phyloP scores from a whole-genome alignment of 306 rosid species.

The Dryas octopetala region DNA sequence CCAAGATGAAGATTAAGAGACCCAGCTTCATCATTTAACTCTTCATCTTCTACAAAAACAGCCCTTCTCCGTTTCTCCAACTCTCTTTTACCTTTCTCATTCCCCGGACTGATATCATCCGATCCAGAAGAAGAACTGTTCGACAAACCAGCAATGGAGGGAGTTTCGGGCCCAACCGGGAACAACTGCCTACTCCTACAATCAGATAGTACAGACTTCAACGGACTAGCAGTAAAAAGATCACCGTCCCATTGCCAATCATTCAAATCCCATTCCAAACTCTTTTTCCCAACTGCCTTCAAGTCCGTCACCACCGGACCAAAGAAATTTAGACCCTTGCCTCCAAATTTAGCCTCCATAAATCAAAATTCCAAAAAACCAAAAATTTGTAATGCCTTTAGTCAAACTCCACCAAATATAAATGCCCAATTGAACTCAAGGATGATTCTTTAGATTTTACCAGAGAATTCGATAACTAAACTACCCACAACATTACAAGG shows the following conservation, averaged over 20 bases:
- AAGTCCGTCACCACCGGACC: slow-evolving; percentile 49
- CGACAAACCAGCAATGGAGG: slow-evolving; percentile 51
- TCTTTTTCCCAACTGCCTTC: slow-evolving; percentile 54
- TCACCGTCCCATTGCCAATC: slow-evolving; percentile 87
- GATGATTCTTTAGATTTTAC: background rate
- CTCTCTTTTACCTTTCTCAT: slow-evolving; percentile 56
- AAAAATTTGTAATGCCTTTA: background rate
- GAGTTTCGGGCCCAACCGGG: slow-evolving; percentile 55
- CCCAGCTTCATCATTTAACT: slow-evolving; percentile 53
- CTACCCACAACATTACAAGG: background rate
- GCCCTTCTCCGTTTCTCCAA: slow-evolving; percentile 72
- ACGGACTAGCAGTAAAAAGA: slow-evolving; percentile 64
- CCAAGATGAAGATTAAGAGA: slow-evolving; percentile 63
- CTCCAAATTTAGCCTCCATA: slow-evolving; percentile 74
- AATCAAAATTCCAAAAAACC: slow-evolving; percentile 7
- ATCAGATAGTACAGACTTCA: slow-evolving; percentile 49
- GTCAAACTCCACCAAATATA: slow-evolving; percentile 15
- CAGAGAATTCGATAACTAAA: slow-evolving; percentile 25
- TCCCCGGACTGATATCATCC: slow-evolving; percentile 55
- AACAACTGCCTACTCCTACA: slow-evolving; percentile 53
- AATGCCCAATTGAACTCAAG: slow-evolving; percentile 23
- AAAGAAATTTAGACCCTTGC: slow-evolving; percentile 43
- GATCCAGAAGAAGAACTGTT: slow-evolving; percentile 80
- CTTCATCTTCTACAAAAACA: slow-evolving; percentile 53
- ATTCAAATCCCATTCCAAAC: slow-evolving; percentile 77